Evolutionary conservation across 73 alveolate genomes (phyloP), one percentile per base, ranked within the genome.

Genomic region (Stentor coeruleus): DNA sequence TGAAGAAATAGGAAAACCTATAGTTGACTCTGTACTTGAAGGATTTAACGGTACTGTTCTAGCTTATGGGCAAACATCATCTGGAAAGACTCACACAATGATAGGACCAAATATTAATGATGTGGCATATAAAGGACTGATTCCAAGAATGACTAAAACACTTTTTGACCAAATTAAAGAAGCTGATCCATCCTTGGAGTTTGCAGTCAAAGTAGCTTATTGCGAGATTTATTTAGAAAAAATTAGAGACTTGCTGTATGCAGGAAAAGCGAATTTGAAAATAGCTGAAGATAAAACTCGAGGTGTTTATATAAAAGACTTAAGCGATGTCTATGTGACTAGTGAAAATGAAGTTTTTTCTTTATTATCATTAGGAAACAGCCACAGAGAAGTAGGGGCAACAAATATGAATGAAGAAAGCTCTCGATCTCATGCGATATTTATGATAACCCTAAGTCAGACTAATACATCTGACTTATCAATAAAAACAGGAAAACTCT

Each of bases 11-110:
- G 97, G 96, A 38, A 81, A 87, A 49, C 96, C 97, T 33, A 91
- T 95, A 66, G 86, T 92, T 39, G 93, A 92, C 60, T 76, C 90
- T 82, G 93, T 91, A 30, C 41, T 93, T 38, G 89, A 81, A 3
- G 98, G 98, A 11, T 93, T 89, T 76, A 93, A 93, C 76, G 96
- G 97, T 2, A 89, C 96, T 35, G 86, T 93, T 1, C 79, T 93
- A 38, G 94, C 97, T 14, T 92, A 91, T 87, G 98, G 98, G 0
- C 91, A 89, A 74, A 91, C 95, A 3, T 87, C 93, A 3, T 82
- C 95, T n/a, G 98, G 98, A 1, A 93, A 93, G 77, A 93, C 96
- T 35, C 89, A 85, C 83, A 93, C 98, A 15, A 93, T 93, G 93
- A 88, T 85, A 72, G 98, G 98, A 0, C 91, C 93, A n/a, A 92